Evolutionary conservation across 2,329 filamentous ascomycete genomes (phyloP), one percentile per base, ranked within the genome.

Genomic region (Calonectria henricotiae): DNA sequence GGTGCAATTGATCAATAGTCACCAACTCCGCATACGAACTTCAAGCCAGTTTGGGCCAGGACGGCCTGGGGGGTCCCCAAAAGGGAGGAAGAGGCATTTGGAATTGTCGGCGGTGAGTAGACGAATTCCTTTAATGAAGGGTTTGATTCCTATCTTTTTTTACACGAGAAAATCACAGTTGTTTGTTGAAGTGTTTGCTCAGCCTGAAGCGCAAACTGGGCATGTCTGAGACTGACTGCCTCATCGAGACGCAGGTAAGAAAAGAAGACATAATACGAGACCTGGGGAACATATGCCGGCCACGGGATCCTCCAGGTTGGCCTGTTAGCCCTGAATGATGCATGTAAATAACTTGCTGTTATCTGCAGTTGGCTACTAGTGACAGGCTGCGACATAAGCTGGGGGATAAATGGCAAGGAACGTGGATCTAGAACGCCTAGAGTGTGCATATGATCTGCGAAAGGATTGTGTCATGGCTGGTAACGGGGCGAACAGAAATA

Each of bases 161-260:
- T 44, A 43, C 43, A 64, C 13, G 47, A 47, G 30, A 64, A 46
- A 49, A 49, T 30, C 37, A 49, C 35, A 39, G 41, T 37, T 58
- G 67, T 69, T 68, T 68, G 66, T 49, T 43, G n/a, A 39, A 25
- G 46, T 47, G 66, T 68, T 69, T 69, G 67, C 62, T 62, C 23
- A 32, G 13, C 58, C 27, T 55, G 39, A 39, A 13, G 54, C 32
- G 37, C 44, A 65, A 69, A 44, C 62, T 30, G 23, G 39, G 46
- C 9, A 25, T 30, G 7, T 37, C 39, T 17, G 30, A 46, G 46
- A 55, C 25, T 30, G 61, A 32, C 30, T 46, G 54, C 54, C 62
- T 43, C 17, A 32, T 23, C 35, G 39, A 62, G 67, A 65, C n/a
- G 61, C 62, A 47, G 46, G 62, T 39, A 43, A 49, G 51, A 61